phyloP scores from a whole-genome alignment of 441 rosid genomes.

The Syzygium syzygioides region DNA sequence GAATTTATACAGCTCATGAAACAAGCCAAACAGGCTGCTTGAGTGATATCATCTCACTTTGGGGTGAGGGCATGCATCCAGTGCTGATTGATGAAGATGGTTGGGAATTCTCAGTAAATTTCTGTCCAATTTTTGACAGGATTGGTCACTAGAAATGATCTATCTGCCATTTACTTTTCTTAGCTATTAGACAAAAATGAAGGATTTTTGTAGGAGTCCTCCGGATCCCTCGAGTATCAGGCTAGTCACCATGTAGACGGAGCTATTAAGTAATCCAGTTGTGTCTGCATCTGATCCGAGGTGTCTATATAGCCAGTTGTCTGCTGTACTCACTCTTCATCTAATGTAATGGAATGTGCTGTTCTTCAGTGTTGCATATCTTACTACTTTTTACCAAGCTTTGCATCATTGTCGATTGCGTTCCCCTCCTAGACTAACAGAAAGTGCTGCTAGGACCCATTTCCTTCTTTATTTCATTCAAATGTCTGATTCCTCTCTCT shows the following conservation, averaged over 20 bases:
- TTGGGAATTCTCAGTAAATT: background rate
- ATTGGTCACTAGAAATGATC: background rate
- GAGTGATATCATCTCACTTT: slow-evolving; percentile 5
- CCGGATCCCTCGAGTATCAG: background rate
- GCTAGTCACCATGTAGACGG: background rate
- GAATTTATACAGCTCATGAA: slow-evolving; percentile 49
- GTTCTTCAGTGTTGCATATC: background rate
- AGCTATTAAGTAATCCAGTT: background rate
- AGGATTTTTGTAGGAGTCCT: background rate
- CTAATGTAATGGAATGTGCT: background rate
- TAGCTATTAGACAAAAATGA: background rate
- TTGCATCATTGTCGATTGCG: background rate
- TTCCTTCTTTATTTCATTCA: background rate
- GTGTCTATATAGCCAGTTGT: background rate
- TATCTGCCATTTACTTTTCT: background rate
- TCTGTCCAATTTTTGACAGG: background rate
- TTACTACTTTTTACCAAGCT: background rate
- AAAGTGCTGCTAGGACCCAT: background rate
- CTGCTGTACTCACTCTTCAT: background rate
- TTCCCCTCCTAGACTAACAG: background rate
- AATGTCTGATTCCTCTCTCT: background rate
- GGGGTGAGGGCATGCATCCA: background rate
- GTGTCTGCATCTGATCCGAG: background rate
- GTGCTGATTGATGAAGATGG: background rate
- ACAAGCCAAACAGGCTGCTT: slow-evolving; percentile 28